Evolutionary conservation across 495 filamentous ascomycete species (phyloP), one percentile per base, ranked within the genome.

Genomic region (Talaromyces liani): DNA sequence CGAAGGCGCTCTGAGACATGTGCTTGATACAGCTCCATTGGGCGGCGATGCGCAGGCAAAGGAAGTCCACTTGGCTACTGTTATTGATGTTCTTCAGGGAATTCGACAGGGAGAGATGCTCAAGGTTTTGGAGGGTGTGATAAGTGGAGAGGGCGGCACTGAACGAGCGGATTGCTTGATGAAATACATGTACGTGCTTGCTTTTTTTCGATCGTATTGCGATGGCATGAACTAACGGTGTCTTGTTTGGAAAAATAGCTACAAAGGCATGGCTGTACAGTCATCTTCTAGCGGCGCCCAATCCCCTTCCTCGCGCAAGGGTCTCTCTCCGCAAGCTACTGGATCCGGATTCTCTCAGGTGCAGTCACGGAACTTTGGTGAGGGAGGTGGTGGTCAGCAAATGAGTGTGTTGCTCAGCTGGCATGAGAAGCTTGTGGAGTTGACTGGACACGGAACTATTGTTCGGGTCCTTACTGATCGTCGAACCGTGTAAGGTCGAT

Each of bases 341-440:
- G 91, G 88, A 70, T 62, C 60, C 2, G 60, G 60, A n/a, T 96
- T 97, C 77, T 90, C 89, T 66, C 92, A 96, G 75, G 84, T 93
- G 65, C 86, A 88, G 61, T 78, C 78, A 14, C 80, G 91, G 45
- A 85, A 87, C 47, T 81, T 87, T 20, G 84, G 83, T 20, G 87
- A 85, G 67, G 91, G 93, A 64, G 88, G 88, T 63, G 88, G 89
- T 66, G 90, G 91, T 56, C 85, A 91, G 67, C 89, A 88, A 54
- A 96, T 96, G 92, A 96, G 92, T 67, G 92, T 97, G 53, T 70
- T 97, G 69, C 77, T 97, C 66, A 95, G 89, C 71, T 97, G 92
- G 92, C 92, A 96, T 70, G 92, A 97, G 82, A 96, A 95, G 82
- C 79, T 95, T 54, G 91, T 96, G 2, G 92, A 96, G 68, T 84